Evolutionary conservation across 192 early-diverging fungal genomes (phyloP).

Genomic region (Backusella westeae): DNA sequence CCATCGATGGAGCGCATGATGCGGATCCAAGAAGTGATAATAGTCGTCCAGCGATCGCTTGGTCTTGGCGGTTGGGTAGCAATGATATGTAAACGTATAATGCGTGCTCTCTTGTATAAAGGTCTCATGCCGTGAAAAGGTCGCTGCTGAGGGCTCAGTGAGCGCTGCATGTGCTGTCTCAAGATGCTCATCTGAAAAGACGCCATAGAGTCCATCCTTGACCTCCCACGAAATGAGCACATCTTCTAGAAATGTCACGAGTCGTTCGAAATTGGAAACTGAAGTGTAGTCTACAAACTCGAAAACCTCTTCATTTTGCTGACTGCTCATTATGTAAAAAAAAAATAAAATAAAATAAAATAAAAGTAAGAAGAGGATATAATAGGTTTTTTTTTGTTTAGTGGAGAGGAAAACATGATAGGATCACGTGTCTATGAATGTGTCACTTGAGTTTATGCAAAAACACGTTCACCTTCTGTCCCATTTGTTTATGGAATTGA

Average conservation of each 20-base stretch:
- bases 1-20: slow-evolving; percentile 68
- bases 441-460: too few species aligned
- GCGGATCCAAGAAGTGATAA: background rate
- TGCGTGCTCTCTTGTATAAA: slow-evolving; percentile 31
- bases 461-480: too few species aligned
- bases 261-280: slow-evolving; percentile 65
- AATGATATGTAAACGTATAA: slow-evolving; percentile 42
- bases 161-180: background rate
- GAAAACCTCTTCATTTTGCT: slow-evolving; percentile 54
- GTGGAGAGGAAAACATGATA: too few species aligned
- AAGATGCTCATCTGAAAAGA: slow-evolving; percentile 7
- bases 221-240: slow-evolving; percentile 57
- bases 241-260: slow-evolving; percentile 62
- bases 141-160: background rate
- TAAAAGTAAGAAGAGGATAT: background rate
- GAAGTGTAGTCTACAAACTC: slow-evolving; percentile 77
- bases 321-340: background rate
- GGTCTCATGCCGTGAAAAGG: slow-evolving; percentile 30
- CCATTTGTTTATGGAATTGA: too few species aligned
- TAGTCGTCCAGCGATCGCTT: background rate
- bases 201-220: slow-evolving; percentile 48
- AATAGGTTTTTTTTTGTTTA: too few species aligned
- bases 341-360: background rate
- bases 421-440: too few species aligned
- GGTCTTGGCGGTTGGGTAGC: slow-evolving; percentile 24